Percentiles rank a stretch among this genome's conserved stretches.
phyloP scores from a whole-genome alignment of 352 stramenopile species.

The Phytophthora constricta region DNA sequence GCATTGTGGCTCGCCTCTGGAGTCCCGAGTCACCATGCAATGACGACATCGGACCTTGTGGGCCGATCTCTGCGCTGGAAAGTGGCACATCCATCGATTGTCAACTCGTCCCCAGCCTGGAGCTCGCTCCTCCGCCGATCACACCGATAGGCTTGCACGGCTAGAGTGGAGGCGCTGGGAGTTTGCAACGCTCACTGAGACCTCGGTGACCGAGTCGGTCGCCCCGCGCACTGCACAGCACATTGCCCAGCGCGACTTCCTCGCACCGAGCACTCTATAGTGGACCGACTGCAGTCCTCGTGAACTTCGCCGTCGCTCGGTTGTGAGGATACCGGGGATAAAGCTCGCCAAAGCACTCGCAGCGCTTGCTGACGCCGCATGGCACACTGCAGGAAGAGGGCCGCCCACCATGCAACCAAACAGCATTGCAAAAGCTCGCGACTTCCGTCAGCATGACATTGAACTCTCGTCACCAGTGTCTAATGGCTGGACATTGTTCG shows the following conservation, averaged over 20 bases:
- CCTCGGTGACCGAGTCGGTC: background rate
- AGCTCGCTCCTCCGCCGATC: conserved; percentile 1
- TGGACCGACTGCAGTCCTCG: background rate
- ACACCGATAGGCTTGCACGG: conserved; percentile 15
- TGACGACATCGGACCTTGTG: conserved; percentile 33
- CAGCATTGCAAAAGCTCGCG: too few species aligned
- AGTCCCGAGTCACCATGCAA: conserved; percentile 7
- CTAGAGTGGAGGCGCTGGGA: background rate
- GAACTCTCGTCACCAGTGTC: background rate
- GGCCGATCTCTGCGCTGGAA: conserved; percentile 30
- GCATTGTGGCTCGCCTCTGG: too few species aligned
- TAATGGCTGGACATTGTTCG: too few species aligned
- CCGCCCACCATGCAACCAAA: too few species aligned
- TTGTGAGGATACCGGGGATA: conserved; percentile 33
- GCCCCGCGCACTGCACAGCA: too few species aligned
- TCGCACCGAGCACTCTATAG: conserved; percentile 2
- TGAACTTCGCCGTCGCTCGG: background rate
- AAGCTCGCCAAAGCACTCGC: background rate
- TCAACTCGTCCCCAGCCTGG: conserved; percentile 1
- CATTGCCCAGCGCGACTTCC: conserved; percentile 16
- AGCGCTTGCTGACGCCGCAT: background rate
- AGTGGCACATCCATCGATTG: conserved; percentile 11
- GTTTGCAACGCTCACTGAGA: background rate
- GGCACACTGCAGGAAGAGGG: background rate
- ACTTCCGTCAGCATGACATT: too few species aligned